Percentiles rank a stretch among this genome's conserved stretches.
phyloP scores from a whole-genome alignment of 164 flowering plant genomes.

The Nymphaea colorata region DNA sequence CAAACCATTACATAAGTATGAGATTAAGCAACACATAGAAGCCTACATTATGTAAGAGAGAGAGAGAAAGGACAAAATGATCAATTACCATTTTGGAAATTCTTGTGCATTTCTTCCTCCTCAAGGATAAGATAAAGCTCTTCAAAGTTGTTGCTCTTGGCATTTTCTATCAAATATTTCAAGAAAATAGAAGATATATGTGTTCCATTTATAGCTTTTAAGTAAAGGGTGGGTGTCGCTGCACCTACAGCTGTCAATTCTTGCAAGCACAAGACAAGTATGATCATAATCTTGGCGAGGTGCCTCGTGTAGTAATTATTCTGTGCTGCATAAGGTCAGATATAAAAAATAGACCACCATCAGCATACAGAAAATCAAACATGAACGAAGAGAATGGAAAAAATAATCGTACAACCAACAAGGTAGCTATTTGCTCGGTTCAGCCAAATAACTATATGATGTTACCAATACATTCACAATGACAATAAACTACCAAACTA shows the following conservation, averaged over 20 bases:
- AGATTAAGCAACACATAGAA: neutral
- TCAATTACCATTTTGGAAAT: constrained; percentile 34
- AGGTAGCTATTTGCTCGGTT: too few relatives aligned
- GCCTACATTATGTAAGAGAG: neutral
- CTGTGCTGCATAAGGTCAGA: constrained; percentile 40
- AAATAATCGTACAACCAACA: too few relatives aligned
- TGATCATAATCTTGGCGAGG: constrained; percentile 80
- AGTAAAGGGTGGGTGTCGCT: constrained; percentile 22
- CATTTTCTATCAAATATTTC: constrained; percentile 73
- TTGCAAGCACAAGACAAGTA: constrained; percentile 71
- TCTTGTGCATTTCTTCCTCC: constrained; percentile 44
- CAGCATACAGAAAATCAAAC: neutral
- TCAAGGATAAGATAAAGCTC: constrained; percentile 58
- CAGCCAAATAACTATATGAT: too few relatives aligned
- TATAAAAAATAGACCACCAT: neutral
- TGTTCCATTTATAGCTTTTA: constrained; percentile 72
- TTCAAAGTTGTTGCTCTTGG: constrained; percentile 43
- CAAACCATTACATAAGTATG: neutral
- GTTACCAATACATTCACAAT: too few relatives aligned
- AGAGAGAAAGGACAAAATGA: neutral
- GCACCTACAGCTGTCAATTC: constrained; percentile 48
- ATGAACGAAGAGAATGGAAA: too few relatives aligned
- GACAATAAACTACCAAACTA: too few relatives aligned
- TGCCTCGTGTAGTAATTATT: constrained; percentile 77
- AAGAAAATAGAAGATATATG: constrained; percentile 68